Base-by-base conservation (phyloP, 2,329 filamentous ascomycete species). In the Fusarium lyarnte region DNA sequence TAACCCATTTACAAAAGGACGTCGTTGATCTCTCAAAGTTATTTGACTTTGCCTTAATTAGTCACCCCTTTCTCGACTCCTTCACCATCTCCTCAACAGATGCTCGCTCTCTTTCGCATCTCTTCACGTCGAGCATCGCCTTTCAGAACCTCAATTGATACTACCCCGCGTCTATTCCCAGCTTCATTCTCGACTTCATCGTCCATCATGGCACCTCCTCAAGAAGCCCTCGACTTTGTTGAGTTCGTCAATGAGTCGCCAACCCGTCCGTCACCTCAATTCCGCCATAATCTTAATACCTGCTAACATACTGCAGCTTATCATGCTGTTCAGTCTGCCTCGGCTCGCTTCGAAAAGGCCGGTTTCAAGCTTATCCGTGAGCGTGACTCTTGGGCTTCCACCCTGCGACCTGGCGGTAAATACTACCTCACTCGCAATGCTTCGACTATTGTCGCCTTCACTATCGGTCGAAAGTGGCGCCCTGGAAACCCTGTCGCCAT, bases 391-490 rank as follows among this genome's bases (percentile, higher is more conserved):
- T 98, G 96, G 95, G 89, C 92, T 19, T 90, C 92, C 3, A 89
- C 88, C 49, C 88, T 97, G 70, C 89, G 90, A 63, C 94, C 94
- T 27, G 95, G 95, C 71, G 95, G 95, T 72, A 98, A 97, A 84
- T 98, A 98, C 87, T 98, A 95, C 84, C 89, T 98, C 78, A 98
- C 95, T 52, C 92, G 95, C 74, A 98, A 98, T 84, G 92, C 90
- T 66, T 97, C 94, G 31, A 97, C 95, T 53, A 93, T 98, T 73
- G 90, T 97, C 65, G 95, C 95, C 72, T 98, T 98, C 83, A 93
- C 94, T 70, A 92, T 98, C 78, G 95, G 95, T 78, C 89, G 90
- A 78, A 92, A 93, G 85, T 99, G 95, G 95, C 92, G 92, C 80
- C 91, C 95, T 5, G 95, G 95, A 47, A 97, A 97, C 81, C 92